Base-by-base conservation (phyloP, 2,329 filamentous ascomycete genomes). In the Monilinia vaccinii-corymbosi region DNA sequence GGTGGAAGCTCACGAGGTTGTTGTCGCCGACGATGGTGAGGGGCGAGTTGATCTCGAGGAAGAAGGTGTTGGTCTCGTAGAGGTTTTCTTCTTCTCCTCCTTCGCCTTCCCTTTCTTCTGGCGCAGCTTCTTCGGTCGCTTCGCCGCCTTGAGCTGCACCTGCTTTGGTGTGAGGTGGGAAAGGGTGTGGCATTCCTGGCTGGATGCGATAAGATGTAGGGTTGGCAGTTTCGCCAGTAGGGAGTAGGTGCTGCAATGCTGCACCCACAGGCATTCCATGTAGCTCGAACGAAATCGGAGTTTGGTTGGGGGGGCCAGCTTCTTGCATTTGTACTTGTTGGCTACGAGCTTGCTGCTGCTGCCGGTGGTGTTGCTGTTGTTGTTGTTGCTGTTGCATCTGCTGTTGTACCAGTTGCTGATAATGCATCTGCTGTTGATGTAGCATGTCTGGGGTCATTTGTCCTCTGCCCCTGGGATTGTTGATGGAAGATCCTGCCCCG, bases 141-240 rank as follows among this genome's bases (percentile, higher is more conserved):
- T 97, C 81, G 74, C 97, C 97, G 2, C 88, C 89, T 76, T 94
- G 87, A 1, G 99, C 85, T 14, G 93, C 87, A 7, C 88, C 89
- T 53, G 91, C 92, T 46, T n/a, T 4, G 14, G 2, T 18, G 5
- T 34, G 13, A 21, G 38, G 9, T 16, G 28, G n/a, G 5, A 44
- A 55, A 31, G 28, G 40, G 4, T 44, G 5, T 18, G 51, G 38
- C 38, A 21, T 55, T 45, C 51, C 51, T 23, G 11, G 14, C 9
- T 18, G 28, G 6, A 55, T 11, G 18, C 13, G 25, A n/a, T 21
- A 44, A 14, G 31, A 9, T 32, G 51, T 53, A 40, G 51, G 51
- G 6, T 32, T 32, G 6, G 14, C 47, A n/a, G n/a, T 28, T 32
- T 32, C 18, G 5, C 47, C 47, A 18, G 47, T 23, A 32, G 11